Evolutionary conservation across 2,329 filamentous ascomycete genomes (phyloP), one percentile per base, ranked within the genome.

Genomic region (Emmonsiellopsis sp.): DNA sequence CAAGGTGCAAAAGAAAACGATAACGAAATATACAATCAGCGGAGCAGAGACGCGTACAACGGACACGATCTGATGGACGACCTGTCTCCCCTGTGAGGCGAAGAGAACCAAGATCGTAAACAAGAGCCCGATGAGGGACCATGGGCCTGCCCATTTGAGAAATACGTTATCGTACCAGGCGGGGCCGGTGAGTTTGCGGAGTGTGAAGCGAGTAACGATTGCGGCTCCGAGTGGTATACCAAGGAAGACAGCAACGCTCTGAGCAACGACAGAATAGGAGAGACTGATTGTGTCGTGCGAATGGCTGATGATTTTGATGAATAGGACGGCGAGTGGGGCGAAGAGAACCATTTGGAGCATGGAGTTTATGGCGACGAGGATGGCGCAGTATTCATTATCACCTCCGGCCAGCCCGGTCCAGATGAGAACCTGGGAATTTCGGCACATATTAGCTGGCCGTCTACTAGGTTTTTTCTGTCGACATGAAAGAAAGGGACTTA

Each of bases 61-160:
- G 0, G 86, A 86, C 0, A 90, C 86, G 55, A 95, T 87, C 69
- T 95, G 89, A 59, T 88, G 81, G 1, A 92, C 85, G 1, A 93
- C 87, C 49, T 84, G 82, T 20, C 73, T 72, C 2, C 89, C 89
- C 65, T 95, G 89, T 1, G 85, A 87, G 0, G 87, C 89, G 65
- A 95, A 95, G 2, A 95, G 77, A 1, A 95, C 83, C 6, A 93
- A 69, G 60, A 95, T 93, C 1, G 89, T 95, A 73, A 91, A 95
- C 0, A 95, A 73, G 5, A 96, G 77, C 0, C 89, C 90, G 58
- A 95, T 81, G 2, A 95, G 77, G 0, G 87, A 92, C 77, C 82
- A 85, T 0, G 89, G 90, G 0, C 82, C 79, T 2, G 82, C 74
- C 65, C 79, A 83, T 35, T 78, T 80, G n/a, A 95, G 66, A 66